phyloP scores from a whole-genome alignment of 257 asterid species.

The Primulina tabacum region DNA sequence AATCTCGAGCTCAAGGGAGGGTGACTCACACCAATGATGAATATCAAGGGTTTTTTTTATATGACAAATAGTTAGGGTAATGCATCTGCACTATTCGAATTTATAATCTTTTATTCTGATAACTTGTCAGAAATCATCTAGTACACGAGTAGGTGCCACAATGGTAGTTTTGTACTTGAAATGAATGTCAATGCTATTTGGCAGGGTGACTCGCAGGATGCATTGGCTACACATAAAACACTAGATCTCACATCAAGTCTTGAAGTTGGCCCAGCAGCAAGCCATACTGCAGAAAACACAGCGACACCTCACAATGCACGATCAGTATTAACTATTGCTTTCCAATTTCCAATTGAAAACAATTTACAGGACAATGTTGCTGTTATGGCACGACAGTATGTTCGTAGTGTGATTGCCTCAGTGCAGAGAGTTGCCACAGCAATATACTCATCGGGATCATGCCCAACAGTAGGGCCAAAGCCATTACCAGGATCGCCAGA shows the following conservation, averaged over 20 bases:
- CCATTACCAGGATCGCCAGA: constrained; percentile 78
- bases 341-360: constrained; percentile 91
- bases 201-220: constrained; percentile 49
- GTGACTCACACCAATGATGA: no score
- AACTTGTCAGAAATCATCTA: no score
- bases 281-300: constrained; percentile 29
- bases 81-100: no score
- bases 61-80: no score
- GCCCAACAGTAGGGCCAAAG: constrained; percentile 54
- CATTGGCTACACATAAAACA: constrained; percentile 49
- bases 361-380: constrained; percentile 77
- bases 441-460: constrained; percentile 67
- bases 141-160: no score
- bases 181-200: constrained; percentile 3
- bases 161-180: no score
- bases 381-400: constrained; percentile 84
- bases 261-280: constrained; percentile 58
- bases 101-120: no score
- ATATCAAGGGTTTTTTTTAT: no score
- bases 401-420: constrained; percentile 84
- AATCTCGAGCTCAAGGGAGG: no score
- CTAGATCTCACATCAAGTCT: constrained; percentile 83
- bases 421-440: constrained; percentile 96
- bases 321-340: constrained; percentile 82
- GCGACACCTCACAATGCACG: constrained; percentile 49